Conservation (phyloP, 2,329 filamentous ascomycete species). For the Gaeumannomyces tritici region DNA sequence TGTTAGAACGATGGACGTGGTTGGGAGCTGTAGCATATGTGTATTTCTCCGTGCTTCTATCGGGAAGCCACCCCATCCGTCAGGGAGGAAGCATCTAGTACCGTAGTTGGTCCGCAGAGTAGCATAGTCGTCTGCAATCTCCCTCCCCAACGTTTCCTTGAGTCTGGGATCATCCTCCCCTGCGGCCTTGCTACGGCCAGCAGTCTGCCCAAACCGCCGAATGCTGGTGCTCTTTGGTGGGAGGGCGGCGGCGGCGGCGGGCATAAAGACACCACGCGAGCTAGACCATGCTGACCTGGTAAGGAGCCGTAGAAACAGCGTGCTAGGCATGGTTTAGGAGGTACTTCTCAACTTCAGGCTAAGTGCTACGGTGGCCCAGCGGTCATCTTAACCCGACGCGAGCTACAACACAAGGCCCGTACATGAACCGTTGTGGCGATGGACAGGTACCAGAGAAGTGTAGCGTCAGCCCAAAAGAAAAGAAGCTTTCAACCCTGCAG, state of each 20-base stretch:
- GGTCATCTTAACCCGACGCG: not conserved
- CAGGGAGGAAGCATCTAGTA: constrained; percentile 11
- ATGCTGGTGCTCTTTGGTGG: not conserved
- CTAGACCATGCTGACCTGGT: not conserved
- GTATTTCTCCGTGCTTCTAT: not conserved
- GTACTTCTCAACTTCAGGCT: not conserved
- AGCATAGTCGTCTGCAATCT: constrained; percentile 38
- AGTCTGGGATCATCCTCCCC: constrained; percentile 26
- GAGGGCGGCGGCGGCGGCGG: not conserved
- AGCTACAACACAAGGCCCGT: too few relatives aligned
- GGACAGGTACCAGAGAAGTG: too few relatives aligned
- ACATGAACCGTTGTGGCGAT: too few relatives aligned
- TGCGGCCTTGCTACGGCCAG: not conserved
- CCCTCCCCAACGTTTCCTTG: constrained; percentile 23
- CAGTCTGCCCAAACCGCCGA: not conserved
- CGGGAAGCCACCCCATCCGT: not conserved
- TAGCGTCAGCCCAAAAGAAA: too few relatives aligned
- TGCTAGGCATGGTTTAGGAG: not conserved
- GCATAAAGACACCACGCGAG: not conserved
- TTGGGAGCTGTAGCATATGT: not conserved
- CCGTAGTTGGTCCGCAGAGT: constrained; percentile 33
- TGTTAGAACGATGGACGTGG: not conserved
- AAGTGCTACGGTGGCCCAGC: too few relatives aligned
- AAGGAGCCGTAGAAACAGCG: not conserved
- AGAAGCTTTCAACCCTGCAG: too few relatives aligned